Base-by-base conservation (phyloP, 2,329 filamentous ascomycete species). In the Aspergillaceae sp. region DNA sequence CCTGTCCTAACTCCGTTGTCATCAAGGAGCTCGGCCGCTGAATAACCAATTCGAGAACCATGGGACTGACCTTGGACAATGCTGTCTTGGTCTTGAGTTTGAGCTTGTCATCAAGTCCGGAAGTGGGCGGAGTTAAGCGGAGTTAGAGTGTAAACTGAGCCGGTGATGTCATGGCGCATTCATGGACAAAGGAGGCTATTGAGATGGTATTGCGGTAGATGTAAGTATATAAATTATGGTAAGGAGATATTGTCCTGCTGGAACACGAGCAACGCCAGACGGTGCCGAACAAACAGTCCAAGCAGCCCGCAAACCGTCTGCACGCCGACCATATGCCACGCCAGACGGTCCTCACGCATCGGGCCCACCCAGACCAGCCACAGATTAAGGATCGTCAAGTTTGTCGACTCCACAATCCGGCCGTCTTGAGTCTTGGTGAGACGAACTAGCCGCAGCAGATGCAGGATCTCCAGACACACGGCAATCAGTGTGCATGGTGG, bases 301-400 rank as follows among this genome's bases (percentile, higher is more conserved):
- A 87, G 70, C n/a, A 94, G 65, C 5, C 92, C 92, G 51, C 86
- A 78, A 4, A 76, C 66, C 10, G 80, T 72, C 73, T 98, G 92
- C 67, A 96, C 77, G n/a, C 71, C 70, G 40, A 92, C 78, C 50
- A 98, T 76, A 64, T 92, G 87, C 61, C 81, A 73, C 28, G 88
- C 87, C 45, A 98, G 74, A 40, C 80, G 77, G 68, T 95, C 86
- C 66, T 98, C 92, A 51, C 86, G 79, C 75, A 94, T 79, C 2
- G 92, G 90, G 0, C 92, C 92, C 64, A 90, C 84, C 87, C 89
- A 94, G 43, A 97, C 87, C 51, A 98, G 74, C 91, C 91, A 98
- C 46, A 98, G 76, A 64, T 98, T 98, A 55, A 98, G 75, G 41
- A 98, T 78, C 6, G 92, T 98, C 52, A 98, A 77, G 67, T 98